These are phyloP conservation scores for Pseudoneurospora amorphoporcata DNA, from an alignment of 495 filamentous ascomycete genomes.

Conservation along the genomic window DNA sequence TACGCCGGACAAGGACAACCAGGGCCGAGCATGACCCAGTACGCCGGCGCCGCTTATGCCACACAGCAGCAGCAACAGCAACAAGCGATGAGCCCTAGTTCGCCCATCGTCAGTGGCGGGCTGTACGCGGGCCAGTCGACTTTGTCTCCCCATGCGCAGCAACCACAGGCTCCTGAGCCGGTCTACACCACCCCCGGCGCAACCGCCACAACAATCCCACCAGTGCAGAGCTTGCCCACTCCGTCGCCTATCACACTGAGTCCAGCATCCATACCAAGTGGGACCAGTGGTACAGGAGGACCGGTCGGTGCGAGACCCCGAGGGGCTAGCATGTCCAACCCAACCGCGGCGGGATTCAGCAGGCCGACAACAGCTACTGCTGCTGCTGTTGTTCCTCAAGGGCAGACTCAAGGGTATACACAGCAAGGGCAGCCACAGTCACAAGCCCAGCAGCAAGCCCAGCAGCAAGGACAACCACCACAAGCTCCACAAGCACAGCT, in stretches of 20 bases:
- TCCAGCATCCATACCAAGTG: neutral
- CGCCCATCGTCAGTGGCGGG: neutral
- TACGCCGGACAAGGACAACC: neutral
- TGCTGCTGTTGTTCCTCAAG: neutral
- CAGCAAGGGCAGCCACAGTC: neutral
- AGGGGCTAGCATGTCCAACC: slow-evolving; percentile 14
- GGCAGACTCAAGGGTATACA: neutral
- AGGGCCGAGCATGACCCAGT: slow-evolving; percentile 10
- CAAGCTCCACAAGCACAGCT: neutral
- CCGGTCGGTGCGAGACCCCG: slow-evolving; percentile 12
- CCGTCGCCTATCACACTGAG: neutral
- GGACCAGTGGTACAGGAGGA: slow-evolving; percentile 7
- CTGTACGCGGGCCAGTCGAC: neutral
- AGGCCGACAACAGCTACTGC: neutral
- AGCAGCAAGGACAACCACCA: neutral
- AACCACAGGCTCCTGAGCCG: neutral
- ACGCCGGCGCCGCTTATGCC: slow-evolving; percentile 14
- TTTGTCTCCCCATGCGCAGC: slow-evolving; percentile 1
- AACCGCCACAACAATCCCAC: slow-evolving; percentile 4
- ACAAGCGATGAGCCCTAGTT: neutral
- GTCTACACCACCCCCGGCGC: neutral
- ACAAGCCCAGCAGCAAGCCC: neutral
- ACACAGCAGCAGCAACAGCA: neutral
- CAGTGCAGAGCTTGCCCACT: neutral
- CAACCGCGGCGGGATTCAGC: neutral